These are phyloP conservation scores for Dactylellina parvicollis DNA, from an alignment of 2,329 filamentous ascomycete species.

Conservation along the genomic window DNA sequence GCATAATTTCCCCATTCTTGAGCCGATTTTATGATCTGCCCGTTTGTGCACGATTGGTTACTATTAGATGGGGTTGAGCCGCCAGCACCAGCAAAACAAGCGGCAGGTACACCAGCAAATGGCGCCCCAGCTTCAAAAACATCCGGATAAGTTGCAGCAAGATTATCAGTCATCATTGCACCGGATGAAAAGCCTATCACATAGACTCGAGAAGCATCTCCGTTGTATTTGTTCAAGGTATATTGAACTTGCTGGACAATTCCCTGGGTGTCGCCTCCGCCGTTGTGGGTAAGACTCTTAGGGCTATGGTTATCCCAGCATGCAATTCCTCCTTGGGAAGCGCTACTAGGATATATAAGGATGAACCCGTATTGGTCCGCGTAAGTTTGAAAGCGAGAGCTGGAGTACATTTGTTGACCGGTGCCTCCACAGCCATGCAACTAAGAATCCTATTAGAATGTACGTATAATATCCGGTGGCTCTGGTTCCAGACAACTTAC, in stretches of 20 bases:
- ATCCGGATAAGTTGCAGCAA: conserved; percentile 65
- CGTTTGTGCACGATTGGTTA: conserved; percentile 25
- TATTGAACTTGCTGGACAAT: conserved; percentile 62
- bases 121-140: conserved; percentile 64
- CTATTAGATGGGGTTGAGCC: conserved; percentile 11
- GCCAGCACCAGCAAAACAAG: conserved; percentile 60
- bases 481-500: conserved; percentile 33
- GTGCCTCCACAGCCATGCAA: conserved; percentile 54
- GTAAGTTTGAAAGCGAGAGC: conserved; percentile 52
- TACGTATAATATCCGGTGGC: too few relatives aligned
- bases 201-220: conserved; percentile 59
- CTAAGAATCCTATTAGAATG: conserved; percentile 13
- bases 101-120: conserved; percentile 64
- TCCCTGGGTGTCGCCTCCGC: conserved; percentile 62
- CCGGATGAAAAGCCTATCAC: conserved; percentile 60
- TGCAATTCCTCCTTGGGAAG: conserved; percentile 7
- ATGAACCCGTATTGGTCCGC: conserved; percentile 45
- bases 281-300: conserved; percentile 59
- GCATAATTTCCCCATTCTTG: conserved; percentile 42
- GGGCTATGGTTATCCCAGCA: conserved; percentile 48
- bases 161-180: conserved; percentile 63
- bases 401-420: conserved; percentile 51
- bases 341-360: conserved; percentile 37
- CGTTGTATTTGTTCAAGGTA: conserved; percentile 60
- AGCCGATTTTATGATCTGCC: conserved; percentile 1